Percentiles rank a stretch among this genome's conserved stretches.
phyloP scores from a whole-genome alignment of 176 grass and related monocot species.

The Oryza coarctata region DNA sequence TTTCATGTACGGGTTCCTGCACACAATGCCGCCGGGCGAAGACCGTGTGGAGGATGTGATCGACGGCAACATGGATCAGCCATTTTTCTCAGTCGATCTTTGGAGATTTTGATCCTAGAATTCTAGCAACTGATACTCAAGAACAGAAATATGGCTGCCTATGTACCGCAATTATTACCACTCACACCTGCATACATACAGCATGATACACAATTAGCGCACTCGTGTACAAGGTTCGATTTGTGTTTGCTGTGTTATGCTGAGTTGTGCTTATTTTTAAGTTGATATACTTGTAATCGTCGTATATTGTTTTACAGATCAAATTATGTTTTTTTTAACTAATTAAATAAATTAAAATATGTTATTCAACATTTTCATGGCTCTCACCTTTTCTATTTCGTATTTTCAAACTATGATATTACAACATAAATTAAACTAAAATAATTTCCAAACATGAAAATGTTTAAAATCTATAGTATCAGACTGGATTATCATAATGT shows the following conservation, averaged over 20 bases:
- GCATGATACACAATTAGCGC: background rate
- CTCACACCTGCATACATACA: background rate
- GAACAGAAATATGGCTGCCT: background rate
- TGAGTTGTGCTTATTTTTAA: too few species aligned
- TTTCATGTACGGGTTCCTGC: conserved; percentile 38
- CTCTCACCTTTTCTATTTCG: too few species aligned
- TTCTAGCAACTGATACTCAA: background rate
- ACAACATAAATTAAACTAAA: too few species aligned
- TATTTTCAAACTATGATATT: too few species aligned
- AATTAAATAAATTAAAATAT: too few species aligned
- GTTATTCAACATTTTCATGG: too few species aligned
- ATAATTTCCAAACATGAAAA: too few species aligned
- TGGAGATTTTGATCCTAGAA: conserved; percentile 35
- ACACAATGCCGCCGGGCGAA: background rate
- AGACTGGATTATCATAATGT: background rate
- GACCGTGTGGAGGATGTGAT: background rate
- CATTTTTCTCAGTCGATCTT: conserved; percentile 40
- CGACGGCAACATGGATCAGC: conserved; percentile 3
- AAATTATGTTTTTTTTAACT: too few species aligned
- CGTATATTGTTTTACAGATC: too few species aligned
- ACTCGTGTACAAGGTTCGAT: background rate
- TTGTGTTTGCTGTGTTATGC: too few species aligned
- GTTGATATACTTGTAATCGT: too few species aligned
- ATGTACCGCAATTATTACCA: background rate
- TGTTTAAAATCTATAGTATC: background rate